Evolutionary conservation across 2,329 filamentous ascomycete genomes (phyloP), one percentile per base, ranked within the genome.

Genomic region (Penicillium sclerotiorum): DNA sequence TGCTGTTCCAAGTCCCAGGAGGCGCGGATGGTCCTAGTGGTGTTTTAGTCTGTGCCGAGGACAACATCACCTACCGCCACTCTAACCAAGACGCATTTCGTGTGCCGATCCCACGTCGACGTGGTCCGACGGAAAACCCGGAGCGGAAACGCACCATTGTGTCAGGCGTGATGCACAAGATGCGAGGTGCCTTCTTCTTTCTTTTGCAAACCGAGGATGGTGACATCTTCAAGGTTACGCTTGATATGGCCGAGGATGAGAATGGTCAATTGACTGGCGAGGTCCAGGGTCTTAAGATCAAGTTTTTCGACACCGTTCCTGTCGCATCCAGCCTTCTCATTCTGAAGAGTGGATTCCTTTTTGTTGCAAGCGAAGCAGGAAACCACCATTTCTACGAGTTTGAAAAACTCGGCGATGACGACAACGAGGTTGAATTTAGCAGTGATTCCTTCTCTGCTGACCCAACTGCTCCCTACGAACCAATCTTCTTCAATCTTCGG

Each of bases 331-430:
- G 84, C 65, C 81, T 99, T 37, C 90, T 91, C 68, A 96, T 99
- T 59, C 73, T 99, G 59, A 96, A 96, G 74, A 96, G 91, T 58
- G 95, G 94, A 22, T 99, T 96, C 66, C 80, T 99, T 9, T 99
- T 94, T 64, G 88, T 93, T 45, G 90, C 91, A 7, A 90, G 89
- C 64, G 93, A 99, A 71, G 91, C 88, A 56, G 94, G 95, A 23
- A 94, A 96, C 67, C 89, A 95, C 67, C 85, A 91, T 52, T 91
- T 99, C 60, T 99, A 97, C 71, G 93, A 97, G 68, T 95, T 99
- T 55, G 91, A 96, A 69, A 95, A 96, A 65, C 83, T 99, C 6
- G 95, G 93, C 35, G 94, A 99, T 55, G 93, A 97, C 62, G 91
- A 95, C 55, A 88, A 95, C 2, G 91, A 97, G 70, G 80, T 85